These are phyloP conservation scores for Pulveroboletus sp. DNA, from an alignment of 768 basidiomycete genomes.

Conservation along the genomic window DNA sequence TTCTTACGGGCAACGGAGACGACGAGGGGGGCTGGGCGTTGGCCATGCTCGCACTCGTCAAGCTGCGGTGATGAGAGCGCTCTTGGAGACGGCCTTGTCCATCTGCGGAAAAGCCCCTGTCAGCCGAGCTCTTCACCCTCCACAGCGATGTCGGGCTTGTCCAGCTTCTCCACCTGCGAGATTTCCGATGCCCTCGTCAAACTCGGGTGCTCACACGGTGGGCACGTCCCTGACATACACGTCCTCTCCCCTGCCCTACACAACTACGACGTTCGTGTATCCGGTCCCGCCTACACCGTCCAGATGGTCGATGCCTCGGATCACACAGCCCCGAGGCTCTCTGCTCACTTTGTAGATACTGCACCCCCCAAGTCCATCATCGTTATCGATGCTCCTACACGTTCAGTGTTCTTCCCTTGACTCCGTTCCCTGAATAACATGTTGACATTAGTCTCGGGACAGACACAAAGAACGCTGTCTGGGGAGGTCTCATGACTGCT, in stretches of 20 bases:
- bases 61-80: background rate
- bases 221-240: conserved; percentile 75
- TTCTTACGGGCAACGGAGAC: conserved; percentile 8
- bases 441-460: conserved; percentile 4
- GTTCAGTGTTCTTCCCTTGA: conserved; percentile 39
- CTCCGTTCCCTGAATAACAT: background rate
- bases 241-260: conserved; percentile 33
- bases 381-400: conserved; percentile 67
- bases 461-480: conserved; percentile 79
- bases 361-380: conserved; percentile 60
- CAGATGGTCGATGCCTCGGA: conserved; percentile 66
- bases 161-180: conserved; percentile 68
- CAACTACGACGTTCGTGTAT: conserved; percentile 41
- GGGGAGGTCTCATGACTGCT: conserved; percentile 91
- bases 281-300: conserved; percentile 85
- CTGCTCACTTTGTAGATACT: conserved; percentile 79
- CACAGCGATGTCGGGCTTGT: conserved; percentile 10
- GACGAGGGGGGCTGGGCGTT: conserved; percentile 5
- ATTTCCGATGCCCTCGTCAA: conserved; percentile 87
- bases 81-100: background rate
- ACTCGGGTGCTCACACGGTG: conserved; percentile 65
- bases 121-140: background rate
- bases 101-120: conserved; percentile 6
- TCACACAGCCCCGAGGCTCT: conserved; percentile 54
- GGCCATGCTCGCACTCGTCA: conserved; percentile 10